Base-by-base conservation (phyloP, 352 stramenopile species). In the Aphanomyces astaci region DNA sequence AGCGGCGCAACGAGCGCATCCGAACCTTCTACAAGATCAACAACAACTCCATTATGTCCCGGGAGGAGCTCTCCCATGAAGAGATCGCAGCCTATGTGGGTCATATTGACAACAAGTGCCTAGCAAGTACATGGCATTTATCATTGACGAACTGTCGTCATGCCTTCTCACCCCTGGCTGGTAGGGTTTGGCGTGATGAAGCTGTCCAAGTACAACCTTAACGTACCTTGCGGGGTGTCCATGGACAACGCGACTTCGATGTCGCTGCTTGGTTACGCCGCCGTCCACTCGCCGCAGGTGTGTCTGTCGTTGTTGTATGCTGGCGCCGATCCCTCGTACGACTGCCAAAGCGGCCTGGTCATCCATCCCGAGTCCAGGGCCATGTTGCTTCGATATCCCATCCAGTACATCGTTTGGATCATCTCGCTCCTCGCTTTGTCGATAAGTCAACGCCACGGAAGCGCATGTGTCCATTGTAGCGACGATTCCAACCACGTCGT, bases 21-120 rank as follows among this genome's bases (percentile, higher is more conserved):
- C 49, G 49, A 31, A 68, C 62, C 13, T 68, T 68, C 51, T 68
- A 68, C 51, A 51, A 68, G n/a, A 59, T 68, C 62, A 68, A 68
- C 22, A 45, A 68, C 62, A 48, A 48, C n/a, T 15, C 33, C 11
- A 32, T 59, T 22, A 48, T n/a, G 10, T 24, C 32, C 22, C 25
- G 49, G 32, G 15, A n/a, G 22, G 25, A 60, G 43, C 40, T 68
- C 17, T 32, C 62, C n/a, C 15, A 22, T 4, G 62, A 57, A 19
- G 62, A 60, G 9, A 68, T 68, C 22, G 27, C 43, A 25, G 46
- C 25, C 7, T 68, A 68, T 45, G 62, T 49, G 28, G 19, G 43
- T 9, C 51, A 62, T 24, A 59, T 52, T 51, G 27, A 52, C 48
- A 68, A 33, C 51, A 68, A 68, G 27, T 60, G 62, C 62, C 19